Conservation (phyloP, 169 alveolate genomes). For the Eimeria tenella region DNA sequence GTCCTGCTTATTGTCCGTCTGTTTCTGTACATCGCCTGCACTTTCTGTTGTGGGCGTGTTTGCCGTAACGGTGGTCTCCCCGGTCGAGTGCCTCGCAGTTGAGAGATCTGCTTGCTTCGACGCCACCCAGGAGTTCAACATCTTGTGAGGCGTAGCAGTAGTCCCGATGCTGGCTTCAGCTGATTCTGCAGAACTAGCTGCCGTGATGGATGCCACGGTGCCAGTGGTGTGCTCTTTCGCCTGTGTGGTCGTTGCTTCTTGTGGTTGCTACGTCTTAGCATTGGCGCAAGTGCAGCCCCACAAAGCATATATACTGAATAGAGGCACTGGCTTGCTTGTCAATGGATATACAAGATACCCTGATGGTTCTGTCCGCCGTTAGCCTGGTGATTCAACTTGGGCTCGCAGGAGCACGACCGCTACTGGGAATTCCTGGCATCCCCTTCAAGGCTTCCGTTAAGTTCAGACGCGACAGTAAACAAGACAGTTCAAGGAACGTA, state of each 20-base stretch:
- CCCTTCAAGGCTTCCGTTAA: background rate
- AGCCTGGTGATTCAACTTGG: background rate
- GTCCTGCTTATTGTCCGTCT: background rate
- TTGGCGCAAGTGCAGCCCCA: background rate
- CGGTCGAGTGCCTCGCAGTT: background rate
- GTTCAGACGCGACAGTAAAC: background rate
- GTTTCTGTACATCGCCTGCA: background rate
- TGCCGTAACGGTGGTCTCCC: background rate
- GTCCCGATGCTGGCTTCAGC: background rate
- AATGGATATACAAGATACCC: background rate
- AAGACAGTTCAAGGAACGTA: too few species aligned
- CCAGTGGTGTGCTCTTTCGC: background rate
- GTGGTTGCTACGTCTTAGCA: background rate
- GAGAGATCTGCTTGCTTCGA: background rate
- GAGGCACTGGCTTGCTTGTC: too few species aligned
- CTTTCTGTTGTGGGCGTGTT: background rate
- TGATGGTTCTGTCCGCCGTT: background rate
- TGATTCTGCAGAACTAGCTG: background rate
- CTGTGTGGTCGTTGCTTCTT: slow-evolving; percentile 17
- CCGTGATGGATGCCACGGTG: background rate
- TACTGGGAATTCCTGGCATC: background rate
- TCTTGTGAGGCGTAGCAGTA: background rate
- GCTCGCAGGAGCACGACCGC: background rate
- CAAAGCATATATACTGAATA: background rate
- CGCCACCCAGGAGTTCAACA: background rate